Evolutionary conservation across 805 yeast genomes (phyloP), one percentile per base, ranked within the genome.

Genomic region (Nematodospora valgi): DNA sequence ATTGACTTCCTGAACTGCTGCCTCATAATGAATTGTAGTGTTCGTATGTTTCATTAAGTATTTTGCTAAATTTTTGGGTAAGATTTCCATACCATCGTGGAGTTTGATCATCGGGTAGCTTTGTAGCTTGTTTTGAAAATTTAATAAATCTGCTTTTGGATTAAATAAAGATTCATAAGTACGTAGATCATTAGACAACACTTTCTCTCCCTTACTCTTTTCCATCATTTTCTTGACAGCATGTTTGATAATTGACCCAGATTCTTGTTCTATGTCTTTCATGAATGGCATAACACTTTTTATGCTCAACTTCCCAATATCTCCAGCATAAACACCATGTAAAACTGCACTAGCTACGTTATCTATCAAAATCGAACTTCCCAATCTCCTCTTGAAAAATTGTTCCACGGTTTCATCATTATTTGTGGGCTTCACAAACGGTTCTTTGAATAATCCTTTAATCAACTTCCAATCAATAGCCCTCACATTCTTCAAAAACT

Each of bases 281-380:
- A 86, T 48, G 7, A 58, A 48, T 3, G 80, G 78, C 42, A 86
- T 52, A 0, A 86, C 68, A 4, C 83, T 68, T 14, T 73, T 60
- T 0, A 82, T 78, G 62, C 95, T 84, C 32, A 91, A 58, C 37
- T 74, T 64, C 5, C 68, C 49, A 2, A 78, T 69, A 56, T 89
- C 95, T 1, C 71, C 71, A 1, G 95, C 96, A 56, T 88, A 91
- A 1, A 93, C 79, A 0, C 98, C 98, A 51, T 88, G 87, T 54
- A 83, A 67, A 4, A 88, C 61, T 0, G 96, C 98, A 57, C 95
- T 84, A 14, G 84, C 59, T 10, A 91, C 59, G 33, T 85, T 80
- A 38, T 61, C 62, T 3, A 72, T 64, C 4, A 82, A 57, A 3
- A 64, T 35, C 6, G 66, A 64, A 7, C 45, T 50, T 3, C 89